phyloP scores from a whole-genome alignment of 2,329 filamentous ascomycete genomes.

The Pseudopithomyces chartarum region DNA sequence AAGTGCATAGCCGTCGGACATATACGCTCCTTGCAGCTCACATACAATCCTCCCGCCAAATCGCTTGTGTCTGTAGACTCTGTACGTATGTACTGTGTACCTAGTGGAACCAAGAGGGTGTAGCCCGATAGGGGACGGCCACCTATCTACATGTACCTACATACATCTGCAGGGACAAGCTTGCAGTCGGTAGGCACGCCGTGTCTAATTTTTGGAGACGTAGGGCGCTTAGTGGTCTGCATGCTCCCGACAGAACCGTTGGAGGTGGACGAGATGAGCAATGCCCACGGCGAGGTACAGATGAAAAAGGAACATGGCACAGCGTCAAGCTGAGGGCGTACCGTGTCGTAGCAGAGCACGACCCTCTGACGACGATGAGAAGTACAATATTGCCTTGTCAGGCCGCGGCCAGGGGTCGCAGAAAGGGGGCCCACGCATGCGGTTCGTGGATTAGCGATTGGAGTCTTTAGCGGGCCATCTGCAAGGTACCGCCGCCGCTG shows the following conservation, averaged over 20 bases:
- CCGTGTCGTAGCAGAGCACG: slow-evolving; percentile 3
- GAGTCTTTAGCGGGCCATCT: slow-evolving; percentile 5
- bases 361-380: background rate
- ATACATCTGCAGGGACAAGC: slow-evolving; percentile 4
- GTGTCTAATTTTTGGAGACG: background rate
- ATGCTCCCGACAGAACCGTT: background rate
- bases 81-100: background rate
- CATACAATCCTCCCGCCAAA: background rate
- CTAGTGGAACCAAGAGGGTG: background rate
- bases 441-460: slow-evolving; percentile 9
- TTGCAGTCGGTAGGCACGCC: slow-evolving; percentile 1
- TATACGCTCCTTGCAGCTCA: slow-evolving; percentile 1
- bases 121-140: background rate
- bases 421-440: slow-evolving; percentile 6
- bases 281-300: background rate
- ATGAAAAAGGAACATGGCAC: background rate
- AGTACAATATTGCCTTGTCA: background rate
- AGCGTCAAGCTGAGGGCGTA: background rate
- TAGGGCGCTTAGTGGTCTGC: slow-evolving; percentile 1
- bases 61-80: background rate
- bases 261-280: background rate
- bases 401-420: background rate
- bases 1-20: slow-evolving; percentile 3
- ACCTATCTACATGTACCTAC: no score
- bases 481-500: slow-evolving; percentile 6